Conservation (phyloP, 2,329 filamentous ascomycete genomes). For the Colletotrichum lentis region DNA sequence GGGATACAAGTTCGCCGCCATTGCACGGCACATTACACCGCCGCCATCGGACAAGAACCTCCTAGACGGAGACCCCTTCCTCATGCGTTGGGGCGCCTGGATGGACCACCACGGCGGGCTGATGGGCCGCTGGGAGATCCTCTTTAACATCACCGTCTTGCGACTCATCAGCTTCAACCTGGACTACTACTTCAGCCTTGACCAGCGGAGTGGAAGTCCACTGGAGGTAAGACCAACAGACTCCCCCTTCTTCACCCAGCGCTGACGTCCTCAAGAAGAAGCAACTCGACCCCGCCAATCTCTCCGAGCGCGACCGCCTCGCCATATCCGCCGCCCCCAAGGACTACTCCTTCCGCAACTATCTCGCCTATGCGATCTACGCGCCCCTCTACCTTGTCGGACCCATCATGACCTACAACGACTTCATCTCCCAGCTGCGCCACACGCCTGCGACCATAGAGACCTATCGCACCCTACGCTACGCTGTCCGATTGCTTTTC, state of each 20-base stretch:
- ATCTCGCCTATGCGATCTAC: slow-evolving; percentile 88
- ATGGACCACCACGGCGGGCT: slow-evolving; percentile 84
- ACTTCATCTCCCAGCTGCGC: slow-evolving; percentile 88
- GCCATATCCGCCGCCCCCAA: slow-evolving; percentile 73
- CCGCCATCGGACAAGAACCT: slow-evolving; percentile 42
- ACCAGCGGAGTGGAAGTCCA: slow-evolving; percentile 68
- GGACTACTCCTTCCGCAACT: slow-evolving; percentile 85
- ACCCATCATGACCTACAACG: slow-evolving; percentile 96
- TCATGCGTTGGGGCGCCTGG: slow-evolving; percentile 71
- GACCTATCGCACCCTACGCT: slow-evolving; percentile 74
- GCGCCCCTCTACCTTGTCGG: slow-evolving; percentile 92
- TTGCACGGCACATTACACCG: slow-evolving; percentile 63
- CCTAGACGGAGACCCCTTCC: slow-evolving; percentile 51
- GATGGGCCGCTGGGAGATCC: slow-evolving; percentile 92
- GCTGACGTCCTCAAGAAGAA: slow-evolving; percentile 91
- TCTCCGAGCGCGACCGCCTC: slow-evolving; percentile 90
- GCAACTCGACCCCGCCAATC: slow-evolving; percentile 84
- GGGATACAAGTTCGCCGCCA: slow-evolving; percentile 76
- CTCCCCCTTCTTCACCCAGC: slow-evolving; percentile 24
- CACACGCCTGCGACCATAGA: slow-evolving; percentile 78
- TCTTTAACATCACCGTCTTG: slow-evolving; percentile 95
- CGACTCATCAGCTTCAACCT: slow-evolving; percentile 96
- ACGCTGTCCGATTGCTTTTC: slow-evolving; percentile 82
- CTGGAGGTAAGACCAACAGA: slow-evolving; percentile 74
- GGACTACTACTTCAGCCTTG: slow-evolving; percentile 92